Base-by-base conservation (phyloP, 805 yeast species). In the Naumovozyma castellii region DNA sequence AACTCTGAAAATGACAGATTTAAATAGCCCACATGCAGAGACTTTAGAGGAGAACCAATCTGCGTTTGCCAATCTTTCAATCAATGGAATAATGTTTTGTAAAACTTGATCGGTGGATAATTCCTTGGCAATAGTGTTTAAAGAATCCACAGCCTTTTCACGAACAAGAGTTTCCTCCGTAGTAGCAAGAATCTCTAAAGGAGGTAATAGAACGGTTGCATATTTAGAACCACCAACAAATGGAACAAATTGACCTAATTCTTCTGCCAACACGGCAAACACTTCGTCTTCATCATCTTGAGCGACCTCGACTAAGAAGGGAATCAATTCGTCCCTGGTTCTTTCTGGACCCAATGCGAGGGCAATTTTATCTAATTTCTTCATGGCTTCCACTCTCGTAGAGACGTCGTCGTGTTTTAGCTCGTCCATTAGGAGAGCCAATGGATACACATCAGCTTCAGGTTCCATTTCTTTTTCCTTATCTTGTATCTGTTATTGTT, bases 231-330 rank as follows among this genome's bases (percentile, higher is more conserved):
- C 98, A 36, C 98, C 99, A 42, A 92, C 78, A 43, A 78, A 75
- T 4, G 96, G 94, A 28, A 87, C 78, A 60, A 92, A 90, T 42
- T 76, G 75, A 36, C 94, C 95, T 51, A 92, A 67, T 67, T 88
- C 90, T 51, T 82, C 85, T 3, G 97, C 97, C 46, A 94, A 72
- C 16, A 87, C 90, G 1, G 96, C 85, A 63, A 90, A 81, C 5
- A 92, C 95, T 65, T 92, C 99, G 63, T 92, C 99, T 65, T 92
- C 99, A 60, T 94, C 99, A 53, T 92, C 99, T 49, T 84, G 92
- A 8, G 88, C 86, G 18, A 82, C 92, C 39, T 69, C 75, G 49
- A 80, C 85, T 45, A 92, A 71, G 55, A 90, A 92, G 29, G 97
- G 97, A 39, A 92, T 69, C 56, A 92, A 72, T 60, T 92, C 98